Evolutionary conservation across 2,329 filamentous ascomycete genomes (phyloP).

Genomic region (Calonectria multiphialidica): DNA sequence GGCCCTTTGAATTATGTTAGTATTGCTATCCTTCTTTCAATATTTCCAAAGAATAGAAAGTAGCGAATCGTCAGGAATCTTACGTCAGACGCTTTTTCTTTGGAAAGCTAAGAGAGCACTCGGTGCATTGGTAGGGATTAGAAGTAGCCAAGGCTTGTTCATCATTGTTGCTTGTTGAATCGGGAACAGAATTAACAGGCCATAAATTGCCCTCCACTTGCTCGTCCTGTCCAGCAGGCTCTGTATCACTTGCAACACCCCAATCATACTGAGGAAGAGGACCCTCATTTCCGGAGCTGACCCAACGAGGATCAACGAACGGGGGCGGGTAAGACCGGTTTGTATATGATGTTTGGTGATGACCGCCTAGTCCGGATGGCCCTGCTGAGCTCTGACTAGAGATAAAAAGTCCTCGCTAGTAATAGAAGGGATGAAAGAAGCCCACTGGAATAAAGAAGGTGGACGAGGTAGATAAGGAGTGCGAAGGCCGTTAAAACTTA

Average conservation of each 20-base stretch:
- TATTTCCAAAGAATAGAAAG: not conserved
- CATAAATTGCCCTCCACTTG: slow-evolving; percentile 2
- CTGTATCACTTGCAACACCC: not conserved
- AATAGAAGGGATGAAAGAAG: not conserved
- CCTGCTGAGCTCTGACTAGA: not conserved
- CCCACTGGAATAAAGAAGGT: not conserved
- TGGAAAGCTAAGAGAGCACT: not conserved
- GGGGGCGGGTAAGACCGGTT: not conserved
- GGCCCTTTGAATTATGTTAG: not conserved
- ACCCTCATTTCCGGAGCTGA: slow-evolving; percentile 6
- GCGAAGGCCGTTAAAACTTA: not conserved
- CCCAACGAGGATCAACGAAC: not conserved
- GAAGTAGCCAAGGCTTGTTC: not conserved
- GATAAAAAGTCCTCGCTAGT: not conserved
- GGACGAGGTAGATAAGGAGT: not conserved
- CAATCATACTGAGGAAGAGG: slow-evolving; percentile 6
- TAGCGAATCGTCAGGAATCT: not conserved
- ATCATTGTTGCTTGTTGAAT: not conserved
- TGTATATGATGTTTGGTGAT: not conserved
- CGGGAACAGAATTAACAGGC: not conserved
- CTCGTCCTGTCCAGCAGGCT: slow-evolving; percentile 16
- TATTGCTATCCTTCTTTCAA: too few relatives aligned
- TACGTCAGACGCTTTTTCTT: not conserved
- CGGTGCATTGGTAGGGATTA: not conserved
- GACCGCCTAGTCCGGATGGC: not conserved